Base-by-base conservation (phyloP, 208 protist genomes). In the Acanthamoeba culbertsoni region DNA sequence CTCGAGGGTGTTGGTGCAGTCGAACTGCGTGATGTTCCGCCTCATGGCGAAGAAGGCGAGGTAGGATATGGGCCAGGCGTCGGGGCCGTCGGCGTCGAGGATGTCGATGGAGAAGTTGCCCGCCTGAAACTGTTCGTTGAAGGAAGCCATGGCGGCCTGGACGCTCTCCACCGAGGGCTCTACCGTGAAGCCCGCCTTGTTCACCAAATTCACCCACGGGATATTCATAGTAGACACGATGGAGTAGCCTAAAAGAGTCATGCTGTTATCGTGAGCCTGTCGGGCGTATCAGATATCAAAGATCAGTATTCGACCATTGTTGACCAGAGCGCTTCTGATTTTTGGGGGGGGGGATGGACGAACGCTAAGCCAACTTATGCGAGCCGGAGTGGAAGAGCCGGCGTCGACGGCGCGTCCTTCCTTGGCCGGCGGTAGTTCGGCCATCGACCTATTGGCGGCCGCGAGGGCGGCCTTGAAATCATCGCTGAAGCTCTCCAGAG, bases 51-150 rank as follows among this genome's bases (percentile, higher is more conserved):
- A 1, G 71, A 51, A 82, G 40, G 10, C 33, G 40, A 82, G n/a
- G 40, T 82, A 82, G 42, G 71, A 33, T 5, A 82, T 46, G 40
- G 71, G 71, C 71, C 71, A 82, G n/a, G 71, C 42, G 0, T 0
- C 42, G 42, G n/a, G 28, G 35, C 71, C 71, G 0, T 46, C 26
- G 20, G 71, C 71, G 42, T 82, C 71, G n/a, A 82, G 10, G 42
- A 82, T 82, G 71, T 82, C 71, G 42, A 82, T 82, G 16, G 71
- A 33, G 71, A 82, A 82, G 71, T 82, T 82, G 71, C 71, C 37
- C 35, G n/a, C 28, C 20, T 46, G 0, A 28, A 82, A 82, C 7
- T 82, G 4, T 0, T 82, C 71, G 40, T 26, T 43, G 71, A 51
- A 82, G 71, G 42, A 16, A 42, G 12, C 42, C 71, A 82, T 82